These are phyloP conservation scores for Mycena kentingensis DNA, from an alignment of 768 basidiomycete species.

Conservation along the genomic window DNA sequence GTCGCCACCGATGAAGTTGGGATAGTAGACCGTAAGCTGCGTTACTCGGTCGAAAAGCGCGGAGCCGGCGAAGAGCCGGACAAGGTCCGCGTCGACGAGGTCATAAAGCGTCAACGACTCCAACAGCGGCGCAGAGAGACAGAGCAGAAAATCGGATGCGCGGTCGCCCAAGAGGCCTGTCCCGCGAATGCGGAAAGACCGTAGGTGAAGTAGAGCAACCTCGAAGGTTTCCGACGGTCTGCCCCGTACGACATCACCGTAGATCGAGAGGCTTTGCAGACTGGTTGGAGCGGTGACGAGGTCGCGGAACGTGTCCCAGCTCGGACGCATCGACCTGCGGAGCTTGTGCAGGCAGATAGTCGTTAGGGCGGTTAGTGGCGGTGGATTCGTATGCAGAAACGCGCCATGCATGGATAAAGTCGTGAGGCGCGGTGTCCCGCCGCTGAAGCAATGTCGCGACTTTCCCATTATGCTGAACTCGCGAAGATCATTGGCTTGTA, in stretches of 20 bases:
- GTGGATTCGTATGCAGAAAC: slow-evolving; percentile 7
- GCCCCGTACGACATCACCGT: slow-evolving; percentile 10
- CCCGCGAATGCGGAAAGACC: slow-evolving; percentile 9
- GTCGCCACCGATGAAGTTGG: slow-evolving; percentile 2
- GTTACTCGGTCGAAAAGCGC: slow-evolving; percentile 6
- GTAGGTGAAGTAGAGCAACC: slow-evolving; percentile 4
- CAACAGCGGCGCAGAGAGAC: slow-evolving; percentile 7
- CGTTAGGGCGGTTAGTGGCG: slow-evolving; percentile 3
- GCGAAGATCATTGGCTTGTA: no score
- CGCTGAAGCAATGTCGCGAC: slow-evolving; percentile 12
- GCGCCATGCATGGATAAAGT: slow-evolving; percentile 5
- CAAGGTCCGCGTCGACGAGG: slow-evolving; percentile 7
- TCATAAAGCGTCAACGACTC: slow-evolving; percentile 8
- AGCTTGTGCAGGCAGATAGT: slow-evolving; percentile 11
- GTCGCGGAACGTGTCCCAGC: slow-evolving; percentile 8
- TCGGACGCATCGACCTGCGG: slow-evolving; percentile 8
- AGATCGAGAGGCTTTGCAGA: slow-evolving; percentile 8
- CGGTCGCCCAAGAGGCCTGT: slow-evolving; percentile 9
- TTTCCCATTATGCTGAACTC: no score
- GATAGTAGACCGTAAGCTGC: slow-evolving; percentile 10
- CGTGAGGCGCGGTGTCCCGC: slow-evolving; percentile 2
- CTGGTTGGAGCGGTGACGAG: slow-evolving; percentile 4
- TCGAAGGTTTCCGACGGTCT: slow-evolving; percentile 3
- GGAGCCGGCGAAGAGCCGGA: slow-evolving; percentile 7
- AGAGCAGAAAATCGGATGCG: slow-evolving; percentile 10